A percentile compares a stretch with the other conserved stretches of the same genome.
phyloP scores from a whole-genome alignment of 2,329 filamentous ascomycete species.

The Gnomoniopsis smithogilvyi region DNA sequence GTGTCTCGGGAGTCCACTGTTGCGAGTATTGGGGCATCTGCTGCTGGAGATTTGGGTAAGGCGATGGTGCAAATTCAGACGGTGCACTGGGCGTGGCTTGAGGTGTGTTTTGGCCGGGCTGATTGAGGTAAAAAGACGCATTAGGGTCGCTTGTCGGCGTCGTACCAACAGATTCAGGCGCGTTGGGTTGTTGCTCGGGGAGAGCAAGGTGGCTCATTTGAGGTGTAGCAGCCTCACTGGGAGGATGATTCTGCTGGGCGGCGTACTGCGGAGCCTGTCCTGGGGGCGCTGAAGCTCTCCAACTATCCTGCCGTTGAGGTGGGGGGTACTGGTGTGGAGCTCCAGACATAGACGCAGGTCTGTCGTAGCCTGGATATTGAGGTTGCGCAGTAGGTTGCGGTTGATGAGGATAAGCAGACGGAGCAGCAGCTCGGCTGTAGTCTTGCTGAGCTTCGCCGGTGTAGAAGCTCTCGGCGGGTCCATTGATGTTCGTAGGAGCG shows the following conservation, averaged over 20 bases:
- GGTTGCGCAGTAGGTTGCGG: slow-evolving; percentile 41
- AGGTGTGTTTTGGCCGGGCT: slow-evolving; percentile 31
- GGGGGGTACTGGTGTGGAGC: slow-evolving; percentile 41
- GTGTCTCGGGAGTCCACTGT: slow-evolving; percentile 32
- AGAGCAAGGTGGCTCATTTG: slow-evolving; percentile 29
- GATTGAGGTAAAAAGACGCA: slow-evolving; percentile 56
- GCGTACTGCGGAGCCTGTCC: slow-evolving; percentile 34
- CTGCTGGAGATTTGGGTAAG: slow-evolving; percentile 48
- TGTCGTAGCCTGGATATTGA: slow-evolving; percentile 43
- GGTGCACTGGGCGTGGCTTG: slow-evolving; percentile 35
- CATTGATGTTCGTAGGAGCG: slow-evolving; percentile 38
- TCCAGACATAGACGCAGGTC: slow-evolving; percentile 37
- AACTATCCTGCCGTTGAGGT: slow-evolving; percentile 48
- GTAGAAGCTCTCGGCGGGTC: slow-evolving; percentile 77
- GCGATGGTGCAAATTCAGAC: slow-evolving; percentile 42
- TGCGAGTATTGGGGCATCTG: slow-evolving; percentile 13
- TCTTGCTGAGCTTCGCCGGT: slow-evolving; percentile 56
- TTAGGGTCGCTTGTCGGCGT: slow-evolving; percentile 47
- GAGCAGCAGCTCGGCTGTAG: slow-evolving; percentile 45
- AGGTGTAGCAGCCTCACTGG: slow-evolving; percentile 29
- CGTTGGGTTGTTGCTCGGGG: slow-evolving; percentile 29
- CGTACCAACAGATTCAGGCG: slow-evolving; percentile 29
- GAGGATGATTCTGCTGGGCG: slow-evolving; percentile 29
- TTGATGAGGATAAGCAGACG: slow-evolving; percentile 51
- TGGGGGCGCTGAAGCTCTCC: slow-evolving; percentile 41